Base-by-base conservation (phyloP, 1,139 yeast species). In the Yamadazyma dendronema region DNA sequence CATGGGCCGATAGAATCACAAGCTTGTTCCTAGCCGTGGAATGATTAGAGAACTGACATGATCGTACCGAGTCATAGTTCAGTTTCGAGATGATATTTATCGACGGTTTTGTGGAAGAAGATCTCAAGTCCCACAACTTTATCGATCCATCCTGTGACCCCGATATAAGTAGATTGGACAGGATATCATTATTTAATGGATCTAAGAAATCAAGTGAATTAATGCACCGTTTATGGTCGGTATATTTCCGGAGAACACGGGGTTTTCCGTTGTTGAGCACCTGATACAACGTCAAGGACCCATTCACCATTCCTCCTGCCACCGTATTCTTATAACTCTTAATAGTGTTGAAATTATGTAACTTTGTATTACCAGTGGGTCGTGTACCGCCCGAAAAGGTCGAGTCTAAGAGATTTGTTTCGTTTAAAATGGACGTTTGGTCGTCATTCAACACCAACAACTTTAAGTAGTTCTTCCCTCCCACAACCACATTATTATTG, bases 121-220 rank as follows among this genome's bases (percentile, higher is more conserved):
- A 62, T 33, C 96, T 72, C 40, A 89, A 58, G 58, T 92, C 97
- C 97, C 97, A 92, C 13, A 89, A 60, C 47, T 87, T 83, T 39
- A 90, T 80, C 14, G 83, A 70, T 2, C 97, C 97, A 61, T 92
- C 98, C 54, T 88, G 96, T 0, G 95, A 84, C 0, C 96, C 98
- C 1, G 96, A 84, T 2, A 88, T 61, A 12, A 92, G 59, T 33
- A 77, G 67, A 48, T 75, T 73, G 1, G 84, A 76, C n/a, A 28
- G 16, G 17, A 35, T 23, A 27, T 74, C 74, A 15, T 33, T 34
- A 25, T 41, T 35, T 6, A 28, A 15, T 3, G 49, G 46, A 32
- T 42, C 48, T 13, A 64, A 51, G 56, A 88, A 89, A 41, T 85
- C 88, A 21, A 92, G 65, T 1, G 95, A 77, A 53, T 89, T 88